phyloP scores from a whole-genome alignment of 1,139 yeast genomes.

The Candida sanyaensis region DNA sequence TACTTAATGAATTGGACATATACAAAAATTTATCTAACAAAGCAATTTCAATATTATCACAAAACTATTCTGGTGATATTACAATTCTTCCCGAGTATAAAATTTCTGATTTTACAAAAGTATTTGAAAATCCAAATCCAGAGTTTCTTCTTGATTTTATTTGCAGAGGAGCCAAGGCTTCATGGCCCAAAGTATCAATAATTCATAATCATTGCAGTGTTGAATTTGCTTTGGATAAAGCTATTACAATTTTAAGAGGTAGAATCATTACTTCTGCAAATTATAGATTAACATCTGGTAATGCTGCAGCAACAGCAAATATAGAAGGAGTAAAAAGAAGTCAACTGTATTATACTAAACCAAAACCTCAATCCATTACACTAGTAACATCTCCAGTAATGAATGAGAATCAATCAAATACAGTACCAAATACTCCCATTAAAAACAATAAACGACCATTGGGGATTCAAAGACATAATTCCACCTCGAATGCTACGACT shows the following conservation, averaged over 20 bases:
- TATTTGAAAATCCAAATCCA: constrained; percentile 79
- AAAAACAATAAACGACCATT: constrained; percentile 16
- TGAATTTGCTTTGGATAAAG: constrained; percentile 82
- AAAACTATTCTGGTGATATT: constrained; percentile 89
- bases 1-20: constrained; percentile 74
- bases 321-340: constrained; percentile 9
- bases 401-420: constrained; percentile 3
- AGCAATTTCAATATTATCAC: constrained; percentile 73
- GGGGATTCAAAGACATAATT: constrained; percentile 25
- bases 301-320: neutral
- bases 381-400: constrained; percentile 26
- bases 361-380: constrained; percentile 13
- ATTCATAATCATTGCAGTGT: constrained; percentile 87
- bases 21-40: constrained; percentile 73
- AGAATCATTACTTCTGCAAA: constrained; percentile 51
- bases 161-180: constrained; percentile 83
- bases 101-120: constrained; percentile 56
- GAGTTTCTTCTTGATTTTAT: constrained; percentile 71
- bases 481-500: constrained; percentile 16
- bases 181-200: constrained; percentile 89
- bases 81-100: constrained; percentile 82
- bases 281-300: constrained; percentile 19
- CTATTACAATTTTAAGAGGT: constrained; percentile 69
- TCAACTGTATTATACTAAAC: constrained; percentile 12
- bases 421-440: constrained; percentile 17